Evolutionary conservation across 2,329 filamentous ascomycete species (phyloP), one percentile per base, ranked within the genome.

Genomic region (Colletotrichum gloeosporioides): DNA sequence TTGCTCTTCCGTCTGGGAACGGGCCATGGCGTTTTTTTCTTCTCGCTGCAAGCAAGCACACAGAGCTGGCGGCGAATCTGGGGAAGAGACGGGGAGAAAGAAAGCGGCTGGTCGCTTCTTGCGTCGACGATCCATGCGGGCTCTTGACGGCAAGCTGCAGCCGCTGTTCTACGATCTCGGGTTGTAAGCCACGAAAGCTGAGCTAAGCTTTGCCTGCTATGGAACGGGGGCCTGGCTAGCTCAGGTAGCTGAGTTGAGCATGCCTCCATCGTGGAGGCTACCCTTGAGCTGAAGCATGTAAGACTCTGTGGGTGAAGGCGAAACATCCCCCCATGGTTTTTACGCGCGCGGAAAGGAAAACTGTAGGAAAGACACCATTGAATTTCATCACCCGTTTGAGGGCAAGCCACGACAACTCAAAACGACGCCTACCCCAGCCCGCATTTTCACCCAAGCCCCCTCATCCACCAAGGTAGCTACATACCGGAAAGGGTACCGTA

Each of bases 111-210:
- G 18, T 44, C 34, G 64, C 39, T 39, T 66, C 31, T 36, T 71
- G 72, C 72, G 67, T 75, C 61, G 72, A 55, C 36, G 73, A 75
- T 72, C 68, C 31, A 75, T 72, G 73, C 73, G 68, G 73, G 39
- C 29, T 34, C 13, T 49, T 49, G 67, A 62, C 36, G 67, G 34
- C 29, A 64, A 3, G 3, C 53, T 63, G 16, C 39, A 73, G 27
- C 65, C 59, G 31, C 27, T 0, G 27, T 13, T 31, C 59, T 31
- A 15, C 59, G 59, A 62, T 62, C 59, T 62, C 59, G 59, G 29
- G 59, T 34, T 61, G 59, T 13, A 34, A 31, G 55, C 25, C 25
- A 31, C 59, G 16, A 18, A 31, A 62, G 27, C 25, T 34, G 29
- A 13, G 32, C 32, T 32, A n/a, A 44, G 39, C 39, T 44, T 18